Conservation (phyloP, 129 eudicot genomes). For the Saposhnikovia divaricata region DNA sequence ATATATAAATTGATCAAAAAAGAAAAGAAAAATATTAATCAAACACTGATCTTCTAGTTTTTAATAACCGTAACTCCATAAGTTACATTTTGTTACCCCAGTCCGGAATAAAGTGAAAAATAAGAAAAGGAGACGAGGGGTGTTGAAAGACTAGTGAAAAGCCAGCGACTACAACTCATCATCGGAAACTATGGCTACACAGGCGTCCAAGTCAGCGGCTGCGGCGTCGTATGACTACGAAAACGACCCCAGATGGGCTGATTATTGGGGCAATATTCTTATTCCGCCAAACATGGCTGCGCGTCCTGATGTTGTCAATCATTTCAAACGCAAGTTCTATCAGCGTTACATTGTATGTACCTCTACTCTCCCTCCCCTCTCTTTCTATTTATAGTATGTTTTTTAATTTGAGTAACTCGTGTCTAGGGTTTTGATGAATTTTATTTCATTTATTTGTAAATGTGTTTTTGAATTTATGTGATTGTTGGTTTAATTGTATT, state of each 20-base stretch:
- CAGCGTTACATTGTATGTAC: constrained; percentile 75
- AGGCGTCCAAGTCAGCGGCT: constrained; percentile 52
- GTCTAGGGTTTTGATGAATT: not conserved
- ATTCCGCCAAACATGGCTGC: constrained; percentile 73
- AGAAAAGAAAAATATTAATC: no score
- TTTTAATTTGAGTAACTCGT: not conserved
- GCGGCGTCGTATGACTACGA: constrained; percentile 61
- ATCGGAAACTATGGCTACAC: constrained; percentile 29
- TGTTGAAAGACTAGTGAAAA: not conserved
- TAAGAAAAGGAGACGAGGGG: no score
- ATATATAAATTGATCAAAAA: no score
- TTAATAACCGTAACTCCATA: no score
- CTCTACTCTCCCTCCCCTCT: no score
- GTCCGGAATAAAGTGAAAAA: no score
- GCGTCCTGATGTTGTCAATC: constrained; percentile 60
- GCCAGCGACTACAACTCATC: not conserved
- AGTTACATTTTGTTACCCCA: no score
- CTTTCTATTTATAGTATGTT: not conserved
- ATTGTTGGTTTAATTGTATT: not conserved
- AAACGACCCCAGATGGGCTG: constrained; percentile 49
- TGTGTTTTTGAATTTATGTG: not conserved
- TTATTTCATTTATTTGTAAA: no score
- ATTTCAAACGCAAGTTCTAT: constrained; percentile 92
- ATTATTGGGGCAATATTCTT: constrained; percentile 67
- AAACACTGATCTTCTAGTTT: no score